Evolutionary conservation across 345 rosid genomes (phyloP), one percentile per base, ranked within the genome.

Genomic region (Eutrema heterophyllum): DNA sequence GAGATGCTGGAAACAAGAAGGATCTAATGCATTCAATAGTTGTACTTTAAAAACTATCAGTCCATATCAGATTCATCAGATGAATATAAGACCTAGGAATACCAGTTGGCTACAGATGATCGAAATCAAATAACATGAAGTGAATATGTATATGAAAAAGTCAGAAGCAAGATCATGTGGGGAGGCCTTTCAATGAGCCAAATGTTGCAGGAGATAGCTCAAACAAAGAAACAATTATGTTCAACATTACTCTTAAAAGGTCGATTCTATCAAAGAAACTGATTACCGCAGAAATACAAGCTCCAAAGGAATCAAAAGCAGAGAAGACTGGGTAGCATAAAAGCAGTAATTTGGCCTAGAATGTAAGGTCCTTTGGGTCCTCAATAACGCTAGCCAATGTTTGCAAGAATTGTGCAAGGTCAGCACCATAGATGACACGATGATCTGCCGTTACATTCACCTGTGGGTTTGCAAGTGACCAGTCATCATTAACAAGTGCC

Each of bases 371-470:
- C 74, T 86, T 87, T 43, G 97, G 96, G 75, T 94, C 93, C 81
- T 89, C 92, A 7, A 94, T 85, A 26, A 89, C 88, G 82, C 87
- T 82, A 12, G 98, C 89, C 74, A 94, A 50, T 59, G 98, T 89
- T 85, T 89, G 96, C 87, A 91, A 82, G 89, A 94, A 94, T 18
- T 87, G 72, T 79, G 98, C 95, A 36, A 94, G 88, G 81, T 93
- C 97, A 68, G 98, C 89, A 65, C 98, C 98, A 38, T 93, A 93
- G 75, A 93, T 89, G 66, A 93, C 89, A 39, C 96, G 93, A 79
- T 93, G 98, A 78, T 93, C 98, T 6, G 97, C 97, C 2, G 98
- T 90, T 33, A 90, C 84, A 61, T 93, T 93, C 65, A 93, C 97
- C 98, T 93, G 87, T 50, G 55, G 40, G 68, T 26, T 72, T 66